Base-by-base conservation (phyloP, 2,329 filamentous ascomycete genomes). In the Aspergillus ustus region DNA sequence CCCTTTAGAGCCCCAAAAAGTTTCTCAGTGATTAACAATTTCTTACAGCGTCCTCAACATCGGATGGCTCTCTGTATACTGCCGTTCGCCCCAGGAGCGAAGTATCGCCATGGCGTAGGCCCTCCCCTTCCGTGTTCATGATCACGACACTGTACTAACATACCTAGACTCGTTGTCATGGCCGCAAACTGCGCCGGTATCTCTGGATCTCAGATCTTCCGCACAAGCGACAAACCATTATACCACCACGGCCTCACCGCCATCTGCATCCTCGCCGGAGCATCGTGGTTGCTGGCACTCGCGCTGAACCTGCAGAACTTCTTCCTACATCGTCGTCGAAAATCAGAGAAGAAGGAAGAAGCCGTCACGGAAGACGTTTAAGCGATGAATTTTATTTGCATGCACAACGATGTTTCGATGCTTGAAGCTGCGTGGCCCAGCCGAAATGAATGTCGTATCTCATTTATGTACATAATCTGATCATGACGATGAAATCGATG, bases 181-280 rank as follows among this genome's bases (percentile, higher is more conserved):
- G 83, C 84, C 19, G 86, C 84, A 49, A 88, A 88, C 66, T 84
- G 83, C 34, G 84, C 85, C 0, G 85, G 85, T 17, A 87, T 88
- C 54, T 85, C 86, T 59, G 86, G 85, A 2, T 84, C 84, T 0
- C 85, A 88, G 68, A 83, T 88, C 63, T 88, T 87, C 78, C 82
- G 70, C 11, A 70, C 72, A 0, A 46, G 50, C 3, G 65, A 66
- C 28, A 57, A 49, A 49, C 68, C 25, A 74, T 77, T 67, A 4
- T 73, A 73, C n/a, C 31, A 65, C 7, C 68, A 69, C 11, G 72
- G 68, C 3, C 54, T 73, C 11, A 73, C 71, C 1, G 71, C 71
- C 2, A 68, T 72, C 11, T 66, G 63, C 50, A 66, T 59, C 0
- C 46, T 73, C 31, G 71, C 72, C 1, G 69, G 62, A 2, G 70